These are phyloP conservation scores for Microbotryum violaceum DNA, from an alignment of 1,284 basidiomycete genomes.

Conservation along the genomic window DNA sequence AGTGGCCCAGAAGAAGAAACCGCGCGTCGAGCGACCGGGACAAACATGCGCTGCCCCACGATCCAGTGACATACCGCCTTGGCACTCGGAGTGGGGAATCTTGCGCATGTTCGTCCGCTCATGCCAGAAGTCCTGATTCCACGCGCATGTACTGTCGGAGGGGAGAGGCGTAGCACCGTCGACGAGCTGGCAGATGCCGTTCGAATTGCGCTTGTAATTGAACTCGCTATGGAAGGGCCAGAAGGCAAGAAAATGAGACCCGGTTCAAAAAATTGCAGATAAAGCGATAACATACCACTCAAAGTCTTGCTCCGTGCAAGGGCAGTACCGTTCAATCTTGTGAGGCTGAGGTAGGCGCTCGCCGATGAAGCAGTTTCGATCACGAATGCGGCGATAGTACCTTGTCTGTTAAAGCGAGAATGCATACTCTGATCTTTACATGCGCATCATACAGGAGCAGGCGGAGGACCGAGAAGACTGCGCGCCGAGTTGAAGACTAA, in stretches of 20 bases:
- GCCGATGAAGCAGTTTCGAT: slow-evolving; percentile 74
- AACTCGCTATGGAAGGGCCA: slow-evolving; percentile 60
- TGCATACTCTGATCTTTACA: not conserved
- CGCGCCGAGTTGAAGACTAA: slow-evolving; percentile 37
- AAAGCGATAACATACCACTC: slow-evolving; percentile 64
- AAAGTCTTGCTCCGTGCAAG: slow-evolving; percentile 67
- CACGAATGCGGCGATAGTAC: slow-evolving; percentile 76
- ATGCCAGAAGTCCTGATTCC: slow-evolving; percentile 71
- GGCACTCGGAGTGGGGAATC: slow-evolving; percentile 76
- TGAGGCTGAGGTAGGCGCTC: slow-evolving; percentile 51
- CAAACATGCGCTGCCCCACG: slow-evolving; percentile 64
- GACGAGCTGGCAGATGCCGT: slow-evolving; percentile 66
- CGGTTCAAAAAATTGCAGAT: not conserved
- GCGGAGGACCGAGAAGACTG: no score
- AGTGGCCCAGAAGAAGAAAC: slow-evolving; percentile 72
- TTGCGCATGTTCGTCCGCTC: slow-evolving; percentile 81
- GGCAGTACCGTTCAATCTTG: slow-evolving; percentile 60
- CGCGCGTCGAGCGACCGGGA: slow-evolving; percentile 59
- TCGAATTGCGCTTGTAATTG: slow-evolving; percentile 64
- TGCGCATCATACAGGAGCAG: not conserved
- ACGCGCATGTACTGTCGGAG: slow-evolving; percentile 52
- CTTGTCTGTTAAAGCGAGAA: slow-evolving; percentile 52
- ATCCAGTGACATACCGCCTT: slow-evolving; percentile 65
- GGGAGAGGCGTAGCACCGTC: slow-evolving; percentile 58
- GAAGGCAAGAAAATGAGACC: not conserved